These are phyloP conservation scores for Acmispon strigosus DNA, from an alignment of 306 rosid species.

Conservation along the genomic window DNA sequence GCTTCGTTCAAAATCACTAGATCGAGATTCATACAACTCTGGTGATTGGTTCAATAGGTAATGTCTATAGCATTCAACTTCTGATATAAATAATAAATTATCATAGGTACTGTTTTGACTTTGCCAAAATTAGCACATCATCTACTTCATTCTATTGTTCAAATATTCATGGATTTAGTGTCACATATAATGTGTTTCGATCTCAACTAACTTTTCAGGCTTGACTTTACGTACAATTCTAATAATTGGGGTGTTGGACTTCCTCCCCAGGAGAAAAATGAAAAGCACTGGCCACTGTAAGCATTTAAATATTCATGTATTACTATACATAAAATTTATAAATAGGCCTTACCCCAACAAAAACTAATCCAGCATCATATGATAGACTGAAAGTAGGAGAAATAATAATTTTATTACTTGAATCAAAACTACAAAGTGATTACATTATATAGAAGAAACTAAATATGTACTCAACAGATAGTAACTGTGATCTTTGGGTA, in stretches of 20 bases:
- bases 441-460: no score
- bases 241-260: slow-evolving; percentile 97
- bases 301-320: slow-evolving; percentile 19
- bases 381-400: no score
- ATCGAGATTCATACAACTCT: slow-evolving; percentile 95
- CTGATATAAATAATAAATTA: neutral
- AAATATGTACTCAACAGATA: no score
- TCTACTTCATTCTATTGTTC: slow-evolving; percentile 4
- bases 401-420: no score
- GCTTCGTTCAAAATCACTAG: slow-evolving; percentile 92
- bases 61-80: slow-evolving; percentile 1
- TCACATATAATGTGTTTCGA: slow-evolving; percentile 4
- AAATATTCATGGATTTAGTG: neutral
- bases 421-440: no score
- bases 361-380: neutral
- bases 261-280: slow-evolving; percentile 86
- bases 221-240: slow-evolving; percentile 73
- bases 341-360: neutral
- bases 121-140: slow-evolving; percentile 1
- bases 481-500: neutral
- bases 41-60: slow-evolving; percentile 98
- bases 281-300: slow-evolving; percentile 80
- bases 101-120: neutral
- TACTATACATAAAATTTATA: neutral
- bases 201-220: slow-evolving; percentile 39